Base-by-base conservation (phyloP, 805 yeast species). In the Cyberlindnera subsufficiens region DNA sequence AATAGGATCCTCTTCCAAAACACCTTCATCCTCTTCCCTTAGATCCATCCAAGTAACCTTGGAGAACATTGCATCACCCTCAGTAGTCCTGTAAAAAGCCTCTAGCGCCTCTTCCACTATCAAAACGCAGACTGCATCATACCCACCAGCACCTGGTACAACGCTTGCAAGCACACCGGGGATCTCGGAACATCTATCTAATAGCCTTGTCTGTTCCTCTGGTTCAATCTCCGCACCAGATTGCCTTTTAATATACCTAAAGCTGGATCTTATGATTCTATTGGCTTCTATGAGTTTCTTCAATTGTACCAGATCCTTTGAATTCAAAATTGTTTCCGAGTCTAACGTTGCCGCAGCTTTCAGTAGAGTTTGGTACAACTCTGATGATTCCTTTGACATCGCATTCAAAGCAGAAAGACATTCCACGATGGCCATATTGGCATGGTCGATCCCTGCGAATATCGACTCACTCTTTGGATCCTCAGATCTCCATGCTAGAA, bases 111-210 rank as follows among this genome's bases (percentile, higher is more conserved):
- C 55, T 22, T 74, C 77, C 2, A 75, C 69, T 3, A 83, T 82
- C 22, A 93, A 62, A 22, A 91, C 55, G 43, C 95, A 77, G 16
- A 93, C 77, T 1, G 99, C 99, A 67, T 93, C 99, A 58, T 80
- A 85, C 0, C 99, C 99, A 22, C 99, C 99, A 0, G 99, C 99
- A 2, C 99, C 99, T 0, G 99, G 99, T 4, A 93, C 96, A 30
- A 93, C 90, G n/a, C 96, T 97, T 0, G 96, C 95, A 16, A 91
- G 53, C 27, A 88, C 93, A 14, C 99, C 99, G 0, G 67, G 68
- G 17, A 86, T 57, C 8, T 61, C 51, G 33, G 71, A 60, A 44
- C 85, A 78, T 15, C 67, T 60, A 55, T 91, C 78, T 7, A 93
- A 65, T 6, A 93, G 67, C 2, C 52, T 46, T 0, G 96, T 86